Conservation (phyloP, 2,329 filamentous ascomycete genomes). For the Colletotrichum ledebouriae region DNA sequence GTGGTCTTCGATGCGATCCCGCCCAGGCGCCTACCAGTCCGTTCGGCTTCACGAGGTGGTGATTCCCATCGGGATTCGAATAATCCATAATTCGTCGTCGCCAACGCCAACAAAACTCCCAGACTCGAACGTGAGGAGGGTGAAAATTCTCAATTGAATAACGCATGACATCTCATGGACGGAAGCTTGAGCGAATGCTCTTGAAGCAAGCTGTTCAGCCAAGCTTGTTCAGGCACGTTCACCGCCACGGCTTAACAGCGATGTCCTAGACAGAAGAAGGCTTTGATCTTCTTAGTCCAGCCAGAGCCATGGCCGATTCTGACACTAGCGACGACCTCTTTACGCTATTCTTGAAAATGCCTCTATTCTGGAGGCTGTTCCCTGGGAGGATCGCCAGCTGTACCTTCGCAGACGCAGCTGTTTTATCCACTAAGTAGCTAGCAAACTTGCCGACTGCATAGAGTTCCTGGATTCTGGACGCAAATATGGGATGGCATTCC, state of each 20-base stretch:
- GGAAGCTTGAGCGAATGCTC: conserved; percentile 24
- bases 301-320: conserved; percentile 1
- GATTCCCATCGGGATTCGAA: conserved; percentile 22
- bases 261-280: conserved; percentile 22
- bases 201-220: conserved; percentile 2
- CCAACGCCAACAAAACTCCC: background rate
- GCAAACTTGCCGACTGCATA: background rate
- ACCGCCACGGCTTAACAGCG: conserved; percentile 33
- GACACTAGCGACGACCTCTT: conserved; percentile 12
- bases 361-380: conserved; percentile 33
- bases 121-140: conserved; percentile 5
- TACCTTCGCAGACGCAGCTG: conserved; percentile 10
- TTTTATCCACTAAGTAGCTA: conserved; percentile 7
- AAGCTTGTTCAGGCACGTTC: conserved; percentile 36
- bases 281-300: conserved; percentile 6
- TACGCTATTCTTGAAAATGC: conserved; percentile 29
- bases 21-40: background rate
- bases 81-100: background rate
- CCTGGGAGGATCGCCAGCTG: conserved; percentile 32
- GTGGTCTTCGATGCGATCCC: conserved; percentile 10
- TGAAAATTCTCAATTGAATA: conserved; percentile 10
- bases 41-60: background rate
- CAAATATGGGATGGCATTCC: conserved; percentile 37
- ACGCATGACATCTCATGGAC: conserved; percentile 27
- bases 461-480: conserved; percentile 17